Evolutionary conservation across 2,329 filamentous ascomycete genomes (phyloP).

Genomic region (Sclerotinia sclerotiorum): DNA sequence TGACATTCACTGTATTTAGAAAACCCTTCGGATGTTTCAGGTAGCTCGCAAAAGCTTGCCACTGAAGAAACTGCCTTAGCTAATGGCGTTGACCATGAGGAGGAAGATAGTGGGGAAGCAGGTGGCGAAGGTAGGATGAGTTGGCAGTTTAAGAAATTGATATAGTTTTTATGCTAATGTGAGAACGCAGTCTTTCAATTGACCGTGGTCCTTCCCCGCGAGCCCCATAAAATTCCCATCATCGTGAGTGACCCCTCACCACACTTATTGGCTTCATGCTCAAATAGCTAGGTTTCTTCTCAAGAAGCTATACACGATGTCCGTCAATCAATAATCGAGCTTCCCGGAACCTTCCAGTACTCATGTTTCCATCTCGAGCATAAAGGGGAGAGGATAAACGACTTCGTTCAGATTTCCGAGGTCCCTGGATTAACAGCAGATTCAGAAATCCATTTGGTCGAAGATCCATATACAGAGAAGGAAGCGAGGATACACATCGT

Average conservation of each 20-base stretch:
- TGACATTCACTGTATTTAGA: conserved; percentile 25
- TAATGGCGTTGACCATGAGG: conserved; percentile 32
- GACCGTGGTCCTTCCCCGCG: conserved; percentile 78
- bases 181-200: conserved; percentile 54
- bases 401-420: conserved; percentile 90
- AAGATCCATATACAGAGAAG: conserved; percentile 98
- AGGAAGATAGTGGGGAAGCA: conserved; percentile 35
- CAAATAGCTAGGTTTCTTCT: conserved; percentile 67
- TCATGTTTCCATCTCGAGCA: conserved; percentile 98
- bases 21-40: conserved; percentile 25
- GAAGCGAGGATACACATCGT: conserved; percentile 95
- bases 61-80: conserved; percentile 20
- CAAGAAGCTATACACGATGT: conserved; percentile 98
- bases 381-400: conserved; percentile 85
- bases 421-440: conserved; percentile 75
- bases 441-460: conserved; percentile 77
- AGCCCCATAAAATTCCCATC: conserved; percentile 76
- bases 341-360: conserved; percentile 90
- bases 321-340: conserved; percentile 92
- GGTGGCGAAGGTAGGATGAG: conserved; percentile 37
- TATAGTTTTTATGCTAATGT: conserved; percentile 29
- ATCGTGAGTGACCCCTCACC: conserved; percentile 61
- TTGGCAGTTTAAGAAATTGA: conserved; percentile 14
- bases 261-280: conserved; percentile 27
- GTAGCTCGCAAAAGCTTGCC: conserved; percentile 27